A percentile compares a stretch with the other conserved stretches of the same genome.
phyloP scores from a whole-genome alignment of 352 stramenopile species.

The Aphanomyces cochlioides region DNA sequence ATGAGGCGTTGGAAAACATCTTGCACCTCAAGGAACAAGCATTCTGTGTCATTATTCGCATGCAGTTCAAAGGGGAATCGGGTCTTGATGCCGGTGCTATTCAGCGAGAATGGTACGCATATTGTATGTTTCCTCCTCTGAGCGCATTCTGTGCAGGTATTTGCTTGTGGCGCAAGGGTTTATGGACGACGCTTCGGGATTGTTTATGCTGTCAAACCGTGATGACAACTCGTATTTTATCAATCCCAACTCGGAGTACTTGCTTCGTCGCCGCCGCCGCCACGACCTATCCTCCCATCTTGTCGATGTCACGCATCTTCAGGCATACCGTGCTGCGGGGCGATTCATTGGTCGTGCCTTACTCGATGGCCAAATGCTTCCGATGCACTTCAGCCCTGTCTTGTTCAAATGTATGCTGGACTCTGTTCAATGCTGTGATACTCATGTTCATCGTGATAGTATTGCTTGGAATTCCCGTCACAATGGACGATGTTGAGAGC shows the following conservation, averaged over 20 bases:
- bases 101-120: conserved; percentile 78
- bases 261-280: conserved; percentile 55
- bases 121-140: conserved; percentile 63
- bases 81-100: conserved; percentile 74
- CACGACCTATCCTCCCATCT: not conserved
- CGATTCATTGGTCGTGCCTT: conserved; percentile 63
- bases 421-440: conserved; percentile 61
- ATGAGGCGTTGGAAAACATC: conserved; percentile 79
- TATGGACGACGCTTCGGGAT: conserved; percentile 67
- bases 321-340: conserved; percentile 59
- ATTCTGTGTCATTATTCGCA: conserved; percentile 74
- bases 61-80: conserved; percentile 81
- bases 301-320: conserved; percentile 39
- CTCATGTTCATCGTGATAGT: conserved; percentile 1
- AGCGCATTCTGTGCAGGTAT: conserved; percentile 38
- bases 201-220: conserved; percentile 76
- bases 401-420: conserved; percentile 89
- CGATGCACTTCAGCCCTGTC: conserved; percentile 58
- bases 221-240: conserved; percentile 72
- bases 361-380: conserved; percentile 80
- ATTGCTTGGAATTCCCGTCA: conserved; percentile 71
- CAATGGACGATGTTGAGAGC: conserved; percentile 76
- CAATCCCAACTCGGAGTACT: conserved; percentile 57
- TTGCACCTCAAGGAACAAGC: conserved; percentile 75
- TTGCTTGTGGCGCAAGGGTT: conserved; percentile 68